Evolutionary conservation across 2,329 filamentous ascomycete species (phyloP).

Genomic region (Curvularia sp.): DNA sequence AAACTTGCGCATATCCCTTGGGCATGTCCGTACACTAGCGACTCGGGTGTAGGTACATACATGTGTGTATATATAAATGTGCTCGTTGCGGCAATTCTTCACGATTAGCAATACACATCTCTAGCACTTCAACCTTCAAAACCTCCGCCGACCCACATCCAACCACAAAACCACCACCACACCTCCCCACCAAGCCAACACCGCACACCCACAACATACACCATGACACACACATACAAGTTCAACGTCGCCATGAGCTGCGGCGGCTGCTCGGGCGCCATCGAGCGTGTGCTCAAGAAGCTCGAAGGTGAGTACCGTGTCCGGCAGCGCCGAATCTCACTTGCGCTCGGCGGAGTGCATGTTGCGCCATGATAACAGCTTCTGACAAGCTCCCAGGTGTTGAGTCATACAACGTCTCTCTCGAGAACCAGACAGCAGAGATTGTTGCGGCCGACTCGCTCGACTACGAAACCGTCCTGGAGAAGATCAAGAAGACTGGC

Average conservation of each 20-base stretch:
- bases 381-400: conserved; percentile 66
- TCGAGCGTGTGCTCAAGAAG: conserved; percentile 91
- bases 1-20: conserved; percentile 42
- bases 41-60: conserved; percentile 12
- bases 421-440: conserved; percentile 83
- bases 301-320: conserved; percentile 72
- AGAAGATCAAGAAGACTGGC: conserved; percentile 92
- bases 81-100: conserved; percentile 6
- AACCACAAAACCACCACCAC: conserved; percentile 2
- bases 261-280: conserved; percentile 92
- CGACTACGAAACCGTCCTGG: conserved; percentile 79
- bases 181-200: conserved; percentile 8
- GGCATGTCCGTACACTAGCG: conserved; percentile 15
- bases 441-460: conserved; percentile 74
- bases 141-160: conserved; percentile 15
- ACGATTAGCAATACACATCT: conserved; percentile 5
- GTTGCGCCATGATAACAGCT: conserved; percentile 5
- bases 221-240: conserved; percentile 86
- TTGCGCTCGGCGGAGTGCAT: not conserved
- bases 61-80: conserved; percentile 29
- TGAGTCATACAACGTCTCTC: conserved; percentile 83
- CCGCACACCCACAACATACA: conserved; percentile 32
- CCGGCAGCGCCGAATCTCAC: not conserved
- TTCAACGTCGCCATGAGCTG: conserved; percentile 96
- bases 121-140: conserved; percentile 3